Base-by-base conservation (phyloP, 768 basidiomycete genomes). In the Suillus placidus region DNA sequence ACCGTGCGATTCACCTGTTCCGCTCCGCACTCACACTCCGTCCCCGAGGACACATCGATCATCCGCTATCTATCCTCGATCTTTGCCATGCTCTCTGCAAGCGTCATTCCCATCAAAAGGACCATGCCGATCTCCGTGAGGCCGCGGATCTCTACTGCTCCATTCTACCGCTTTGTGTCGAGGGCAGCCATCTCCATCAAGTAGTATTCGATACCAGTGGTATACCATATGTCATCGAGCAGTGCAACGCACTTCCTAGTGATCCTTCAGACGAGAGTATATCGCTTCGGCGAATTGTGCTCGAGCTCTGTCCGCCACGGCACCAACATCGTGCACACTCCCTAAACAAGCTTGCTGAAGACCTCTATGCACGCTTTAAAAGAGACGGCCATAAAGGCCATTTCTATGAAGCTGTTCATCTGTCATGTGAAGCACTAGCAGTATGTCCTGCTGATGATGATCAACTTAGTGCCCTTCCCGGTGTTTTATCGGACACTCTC, bases 201-300 rank as follows among this genome's bases (percentile, higher is more conserved):
- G 32, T 55, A 55, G 54, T 55, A 34, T 34, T 34, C 6, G 54
- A n/a, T 20, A 12, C 32, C 32, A 13, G n/a, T 12, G 32, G 20
- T 6, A 18, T 55, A 32, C 26, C 18, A 30, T 18, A 30, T 20
- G 26, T 30, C 26, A 60, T 42, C 38, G 58, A 60, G 26, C n/a
- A 60, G 18, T 42, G 38, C 18, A 42, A 60, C 20, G 26, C 40
- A 42, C 57, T 58, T 30, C 26, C 23, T 10, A 40, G 57, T 6
- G 38, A 40, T 30, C 57, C 57, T 23, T 40, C 26, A 1, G 57
- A 58, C 26, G 57, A 58, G 57, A 58, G 57, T 6, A 40, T 58
- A 58, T 40, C 26, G 38, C 38, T 58, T 40, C 26, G 38, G 26
- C 38, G 38, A 20, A 58, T 30, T 10, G 38, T 58, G 38, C 16